phyloP scores from a whole-genome alignment of 805 yeast species.

The Sugiyamaella chiloensis region DNA sequence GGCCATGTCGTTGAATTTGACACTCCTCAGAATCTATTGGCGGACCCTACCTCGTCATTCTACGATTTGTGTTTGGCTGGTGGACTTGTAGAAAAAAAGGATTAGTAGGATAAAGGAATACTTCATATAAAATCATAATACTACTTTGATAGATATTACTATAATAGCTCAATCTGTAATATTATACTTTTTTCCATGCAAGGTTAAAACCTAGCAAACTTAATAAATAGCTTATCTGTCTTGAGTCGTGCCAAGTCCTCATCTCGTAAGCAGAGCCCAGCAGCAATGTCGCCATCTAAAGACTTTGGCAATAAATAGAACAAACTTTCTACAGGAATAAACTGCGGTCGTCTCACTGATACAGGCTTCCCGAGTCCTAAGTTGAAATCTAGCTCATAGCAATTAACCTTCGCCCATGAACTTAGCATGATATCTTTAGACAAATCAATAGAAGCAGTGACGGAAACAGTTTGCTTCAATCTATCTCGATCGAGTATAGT shows the following conservation, averaged over 20 bases:
- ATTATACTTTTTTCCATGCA: no score
- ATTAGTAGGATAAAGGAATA: no score
- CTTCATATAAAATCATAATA: no score
- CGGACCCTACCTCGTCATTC: constrained; percentile 64
- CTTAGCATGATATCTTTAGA: constrained; percentile 15
- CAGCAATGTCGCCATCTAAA: constrained; percentile 16
- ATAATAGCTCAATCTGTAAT: no score
- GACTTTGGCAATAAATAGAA: constrained; percentile 18
- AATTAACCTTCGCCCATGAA: constrained; percentile 18
- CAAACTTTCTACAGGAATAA: constrained; percentile 18
- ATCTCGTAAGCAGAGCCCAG: constrained; percentile 12
- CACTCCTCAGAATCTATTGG: constrained; percentile 58
- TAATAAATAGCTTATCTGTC: no score
- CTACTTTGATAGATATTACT: no score
- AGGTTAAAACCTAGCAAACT: no score
- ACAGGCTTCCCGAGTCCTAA: constrained; percentile 19
- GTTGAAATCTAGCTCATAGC: constrained; percentile 16
- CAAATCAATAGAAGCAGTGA: constrained; percentile 8
- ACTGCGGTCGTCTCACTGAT: constrained; percentile 15
- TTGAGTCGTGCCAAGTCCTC: constrained; percentile 12
- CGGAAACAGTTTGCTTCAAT: neutral
- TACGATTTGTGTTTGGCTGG: constrained; percentile 78
- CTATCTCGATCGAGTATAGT: neutral
- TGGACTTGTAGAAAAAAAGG: constrained; percentile 43
- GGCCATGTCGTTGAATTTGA: constrained; percentile 73